Conservation (phyloP, 768 basidiomycete species). For the Tylopilus plumbeoviolaceoides region DNA sequence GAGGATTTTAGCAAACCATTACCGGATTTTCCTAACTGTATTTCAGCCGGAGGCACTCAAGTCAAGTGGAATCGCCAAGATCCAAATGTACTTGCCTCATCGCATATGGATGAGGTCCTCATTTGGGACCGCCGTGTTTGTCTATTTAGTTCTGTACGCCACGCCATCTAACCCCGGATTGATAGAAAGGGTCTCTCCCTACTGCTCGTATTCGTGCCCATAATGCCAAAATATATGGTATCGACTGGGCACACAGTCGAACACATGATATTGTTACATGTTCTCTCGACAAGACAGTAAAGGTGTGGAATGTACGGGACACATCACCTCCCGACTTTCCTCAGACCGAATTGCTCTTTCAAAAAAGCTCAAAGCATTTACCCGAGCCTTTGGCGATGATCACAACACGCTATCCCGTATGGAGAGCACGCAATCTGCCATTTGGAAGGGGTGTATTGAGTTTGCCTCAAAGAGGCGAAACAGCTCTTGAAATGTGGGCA, state of each 20-base stretch:
- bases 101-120: slow-evolving; percentile 80
- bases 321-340: slow-evolving; percentile 15
- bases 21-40: background rate
- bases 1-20: slow-evolving; percentile 10
- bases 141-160: slow-evolving; percentile 1
- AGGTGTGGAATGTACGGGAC: slow-evolving; percentile 59
- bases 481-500: slow-evolving; percentile 80
- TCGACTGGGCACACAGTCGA: slow-evolving; percentile 85
- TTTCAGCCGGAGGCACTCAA: slow-evolving; percentile 79
- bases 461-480: slow-evolving; percentile 84
- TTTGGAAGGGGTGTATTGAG: slow-evolving; percentile 88
- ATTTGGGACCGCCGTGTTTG: slow-evolving; percentile 93
- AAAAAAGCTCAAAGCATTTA: slow-evolving; percentile 6
- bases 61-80: slow-evolving; percentile 96
- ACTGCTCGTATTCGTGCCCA: slow-evolving; percentile 75
- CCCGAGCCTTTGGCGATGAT: slow-evolving; percentile 50
- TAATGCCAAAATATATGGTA: slow-evolving; percentile 91
- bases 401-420: slow-evolving; percentile 82
- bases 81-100: slow-evolving; percentile 81
- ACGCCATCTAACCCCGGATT: slow-evolving; percentile 1
- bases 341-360: slow-evolving; percentile 3
- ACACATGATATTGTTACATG: slow-evolving; percentile 88
- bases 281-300: slow-evolving; percentile 91
- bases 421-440: slow-evolving; percentile 89
- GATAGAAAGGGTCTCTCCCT: slow-evolving; percentile 85